Conservation (phyloP, 768 basidiomycete species). For the Lentinula lateritia region DNA sequence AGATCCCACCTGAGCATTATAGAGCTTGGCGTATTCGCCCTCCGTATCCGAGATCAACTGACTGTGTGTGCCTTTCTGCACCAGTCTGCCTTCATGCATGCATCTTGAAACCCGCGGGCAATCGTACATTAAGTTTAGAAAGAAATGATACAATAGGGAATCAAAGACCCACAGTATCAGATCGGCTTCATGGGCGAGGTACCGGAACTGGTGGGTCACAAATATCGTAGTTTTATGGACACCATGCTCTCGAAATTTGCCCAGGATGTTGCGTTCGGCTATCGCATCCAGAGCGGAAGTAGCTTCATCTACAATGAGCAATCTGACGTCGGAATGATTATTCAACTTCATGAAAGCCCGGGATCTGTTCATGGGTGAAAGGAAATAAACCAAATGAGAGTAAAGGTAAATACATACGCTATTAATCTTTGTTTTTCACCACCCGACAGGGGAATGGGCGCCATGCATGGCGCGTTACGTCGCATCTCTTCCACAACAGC, state of each 20-base stretch:
- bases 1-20: background rate
- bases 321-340: background rate
- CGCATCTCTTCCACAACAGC: too few species aligned
- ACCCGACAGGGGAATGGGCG: too few species aligned
- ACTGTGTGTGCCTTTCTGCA: background rate
- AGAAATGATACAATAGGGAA: background rate
- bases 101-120: background rate
- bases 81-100: background rate
- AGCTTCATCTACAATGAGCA: background rate
- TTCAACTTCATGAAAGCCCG: background rate
- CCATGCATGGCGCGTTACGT: too few species aligned
- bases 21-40: background rate
- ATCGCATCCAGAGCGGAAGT: background rate
- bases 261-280: background rate
- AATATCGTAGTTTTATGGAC: background rate
- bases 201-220: background rate
- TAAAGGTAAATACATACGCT: too few species aligned
- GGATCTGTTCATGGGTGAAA: background rate
- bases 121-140: too few species aligned
- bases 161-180: background rate
- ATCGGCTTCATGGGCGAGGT: background rate
- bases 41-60: background rate
- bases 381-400: too few species aligned
- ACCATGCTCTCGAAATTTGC: too few species aligned
- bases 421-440: too few species aligned